Base-by-base conservation (phyloP, 352 stramenopile genomes). In the Globisporangium viniferum region DNA sequence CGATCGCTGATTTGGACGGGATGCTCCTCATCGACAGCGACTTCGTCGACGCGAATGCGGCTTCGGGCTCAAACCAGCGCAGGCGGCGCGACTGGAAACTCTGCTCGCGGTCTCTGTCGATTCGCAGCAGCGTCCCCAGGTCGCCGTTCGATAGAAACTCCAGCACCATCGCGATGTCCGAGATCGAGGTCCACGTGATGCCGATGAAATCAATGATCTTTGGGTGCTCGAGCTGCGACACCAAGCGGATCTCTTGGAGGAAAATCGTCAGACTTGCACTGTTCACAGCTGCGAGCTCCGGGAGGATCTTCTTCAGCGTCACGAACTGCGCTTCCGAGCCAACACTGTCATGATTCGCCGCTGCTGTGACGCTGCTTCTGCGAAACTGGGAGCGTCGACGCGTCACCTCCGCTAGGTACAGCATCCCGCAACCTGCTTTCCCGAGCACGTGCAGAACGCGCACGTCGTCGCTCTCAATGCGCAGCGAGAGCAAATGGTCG, bases 131-230 rank as follows among this genome's bases (percentile, higher is more conserved):
- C 64, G 79, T 78, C 51, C 89, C 79, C 9, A 95, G 70, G 62
- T 95, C 86, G 15, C 87, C 87, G 22, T 84, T 88, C 15, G 80
- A 73, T 82, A 93, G 86, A 77, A 84, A 92, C 71, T 95, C 87
- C 60, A 91, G 86, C 18, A 95, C 71, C 35, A 95, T 83, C 0
- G 85, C 82, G 68, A 95, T 90, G 62, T 95, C 85, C 4, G 82
- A 83, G 22, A 95, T 70, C 76, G 88, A 93, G 54, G 80, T 94
- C 88, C 88, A 94, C 53, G 75, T 91, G 56, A 95, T 82, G 46
- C 88, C 88, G 8, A 95, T 81, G 49, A 95, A 95, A 6, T 74
- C 74, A n/a, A 95, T 78, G n/a, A 95, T 78, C 69, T 95, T 93
- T 2, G 85, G 72, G 63, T 95, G 88, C 5, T 80, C 79, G 7